A percentile compares a stretch with the other conserved stretches of the same genome.
These are phyloP conservation scores for Tolypocladium album DNA, from an alignment of 2,329 filamentous ascomycete genomes.

Conservation along the genomic window DNA sequence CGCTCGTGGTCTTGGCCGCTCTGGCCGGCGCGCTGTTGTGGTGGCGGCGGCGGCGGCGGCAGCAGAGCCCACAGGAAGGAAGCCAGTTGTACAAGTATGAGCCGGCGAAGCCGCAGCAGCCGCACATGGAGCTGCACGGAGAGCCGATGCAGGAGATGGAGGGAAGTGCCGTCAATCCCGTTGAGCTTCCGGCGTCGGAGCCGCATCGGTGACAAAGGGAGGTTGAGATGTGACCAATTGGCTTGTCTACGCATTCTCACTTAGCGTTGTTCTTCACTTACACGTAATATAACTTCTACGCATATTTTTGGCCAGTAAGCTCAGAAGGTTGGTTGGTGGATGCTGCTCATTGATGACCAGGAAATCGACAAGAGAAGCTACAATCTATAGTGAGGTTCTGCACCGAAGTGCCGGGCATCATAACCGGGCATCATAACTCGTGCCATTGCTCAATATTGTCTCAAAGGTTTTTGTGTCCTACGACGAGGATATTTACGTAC, in stretches of 20 bases:
- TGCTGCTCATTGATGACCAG: too few relatives aligned
- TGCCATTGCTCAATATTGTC: too few relatives aligned
- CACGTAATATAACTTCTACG: not conserved
- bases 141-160: constrained; percentile 1
- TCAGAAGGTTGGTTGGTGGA: too few relatives aligned
- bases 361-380: too few relatives aligned
- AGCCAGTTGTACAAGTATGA: not conserved
- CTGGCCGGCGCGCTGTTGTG: constrained; percentile 15
- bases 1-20: constrained; percentile 14
- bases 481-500: too few relatives aligned
- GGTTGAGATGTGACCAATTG: not conserved
- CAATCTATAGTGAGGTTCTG: too few relatives aligned
- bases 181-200: not conserved
- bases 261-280: not conserved
- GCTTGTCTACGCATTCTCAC: not conserved
- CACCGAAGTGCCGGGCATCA: too few relatives aligned
- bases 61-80: not conserved
- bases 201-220: not conserved
- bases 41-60: constrained; percentile 7
- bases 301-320: too few relatives aligned
- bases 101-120: not conserved
- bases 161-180: not conserved
- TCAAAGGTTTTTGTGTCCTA: too few relatives aligned
- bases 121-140: not conserved
- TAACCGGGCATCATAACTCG: too few relatives aligned